These are phyloP conservation scores for Xylariaceae sp. DNA, from an alignment of 2,329 filamentous ascomycete species.

Conservation along the genomic window DNA sequence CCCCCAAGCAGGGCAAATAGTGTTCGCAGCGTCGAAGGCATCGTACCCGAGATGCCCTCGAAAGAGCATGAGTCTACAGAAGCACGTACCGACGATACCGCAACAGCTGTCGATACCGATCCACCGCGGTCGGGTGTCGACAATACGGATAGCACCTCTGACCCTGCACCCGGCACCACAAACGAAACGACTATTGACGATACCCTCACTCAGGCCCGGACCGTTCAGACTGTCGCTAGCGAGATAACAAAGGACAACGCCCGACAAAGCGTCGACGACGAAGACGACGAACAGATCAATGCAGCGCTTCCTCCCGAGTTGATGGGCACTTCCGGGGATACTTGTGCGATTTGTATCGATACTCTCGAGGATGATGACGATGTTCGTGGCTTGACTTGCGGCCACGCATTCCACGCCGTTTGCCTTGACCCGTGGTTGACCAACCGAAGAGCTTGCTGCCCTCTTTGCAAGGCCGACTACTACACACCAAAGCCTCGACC, in stretches of 20 bases:
- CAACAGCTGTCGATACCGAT: constrained; percentile 12
- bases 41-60: constrained; percentile 38
- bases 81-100: constrained; percentile 28
- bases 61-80: constrained; percentile 44
- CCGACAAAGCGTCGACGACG: constrained; percentile 53
- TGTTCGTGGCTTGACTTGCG: constrained; percentile 87
- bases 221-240: constrained; percentile 16
- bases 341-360: constrained; percentile 95
- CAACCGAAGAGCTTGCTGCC: constrained; percentile 88
- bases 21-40: constrained; percentile 62
- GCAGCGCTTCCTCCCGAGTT: constrained; percentile 78
- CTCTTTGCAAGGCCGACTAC: constrained; percentile 96
- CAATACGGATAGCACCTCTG: constrained; percentile 13
- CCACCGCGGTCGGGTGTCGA: constrained; percentile 15
- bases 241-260: constrained; percentile 21
- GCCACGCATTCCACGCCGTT: constrained; percentile 95
- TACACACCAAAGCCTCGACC: constrained; percentile 88
- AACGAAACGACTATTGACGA: constrained; percentile 7
- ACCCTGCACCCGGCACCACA: not conserved
- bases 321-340: constrained; percentile 77
- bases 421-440: constrained; percentile 98
- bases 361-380: constrained; percentile 93
- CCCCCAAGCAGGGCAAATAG: constrained; percentile 70
- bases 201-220: constrained; percentile 15
- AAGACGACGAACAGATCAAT: constrained; percentile 78